Conservation (phyloP, 441 rosid species). For the Arabidopsis hybrid region DNA sequence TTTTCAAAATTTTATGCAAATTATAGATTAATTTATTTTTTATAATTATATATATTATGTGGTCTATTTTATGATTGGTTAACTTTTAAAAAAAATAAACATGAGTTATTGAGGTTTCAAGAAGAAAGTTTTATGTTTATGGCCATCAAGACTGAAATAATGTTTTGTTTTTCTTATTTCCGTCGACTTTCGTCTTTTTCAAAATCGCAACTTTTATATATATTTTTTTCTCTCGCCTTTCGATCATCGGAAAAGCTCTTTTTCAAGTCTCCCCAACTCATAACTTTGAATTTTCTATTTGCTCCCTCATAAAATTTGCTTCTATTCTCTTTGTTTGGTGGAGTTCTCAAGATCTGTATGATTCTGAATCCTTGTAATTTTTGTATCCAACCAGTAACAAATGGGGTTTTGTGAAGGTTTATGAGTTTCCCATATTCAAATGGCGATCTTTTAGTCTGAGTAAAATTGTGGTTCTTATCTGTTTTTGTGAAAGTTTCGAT, state of each 20-base stretch:
- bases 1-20: too few relatives aligned
- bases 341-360: slow-evolving; percentile 36
- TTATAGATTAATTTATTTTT: too few relatives aligned
- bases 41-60: too few relatives aligned
- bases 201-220: slow-evolving; percentile 38
- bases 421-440: slow-evolving; percentile 40
- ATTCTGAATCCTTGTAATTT: slow-evolving; percentile 35
- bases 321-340: not conserved
- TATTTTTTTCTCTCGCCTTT: slow-evolving; percentile 26
- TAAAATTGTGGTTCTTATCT: slow-evolving; percentile 19
- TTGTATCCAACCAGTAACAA: slow-evolving; percentile 26
- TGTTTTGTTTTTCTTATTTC: slow-evolving; percentile 9
- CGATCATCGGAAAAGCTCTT: slow-evolving; percentile 47
- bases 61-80: too few relatives aligned
- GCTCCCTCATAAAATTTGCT: not conserved
- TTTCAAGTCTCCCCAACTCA: slow-evolving; percentile 15
- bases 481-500: slow-evolving; percentile 29
- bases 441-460: slow-evolving; percentile 31
- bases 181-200: slow-evolving; percentile 21
- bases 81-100: too few relatives aligned
- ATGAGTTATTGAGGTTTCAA: too few relatives aligned
- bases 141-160: too few relatives aligned
- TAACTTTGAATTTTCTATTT: not conserved
- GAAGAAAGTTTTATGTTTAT: too few relatives aligned
- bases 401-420: slow-evolving; percentile 60